Evolutionary conservation across 2,329 filamentous ascomycete species (phyloP).

Genomic region (Aspergillus transmontanensis): DNA sequence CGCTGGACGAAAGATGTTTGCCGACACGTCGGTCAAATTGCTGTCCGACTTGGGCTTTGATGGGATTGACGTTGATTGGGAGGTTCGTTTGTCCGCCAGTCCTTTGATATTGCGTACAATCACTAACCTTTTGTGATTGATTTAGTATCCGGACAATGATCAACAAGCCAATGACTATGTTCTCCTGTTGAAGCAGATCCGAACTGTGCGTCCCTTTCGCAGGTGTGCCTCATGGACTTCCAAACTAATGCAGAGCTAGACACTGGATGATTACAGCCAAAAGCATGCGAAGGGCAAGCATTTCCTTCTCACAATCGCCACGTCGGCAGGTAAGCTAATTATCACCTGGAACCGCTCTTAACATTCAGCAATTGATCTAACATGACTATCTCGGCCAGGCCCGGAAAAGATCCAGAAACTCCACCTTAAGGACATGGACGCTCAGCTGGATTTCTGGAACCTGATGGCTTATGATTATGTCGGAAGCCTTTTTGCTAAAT

Average conservation of each 20-base stretch:
- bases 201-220: slow-evolving; percentile 25
- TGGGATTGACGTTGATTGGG: slow-evolving; percentile 48
- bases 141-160: slow-evolving; percentile 36
- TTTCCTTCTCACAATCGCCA: slow-evolving; percentile 52
- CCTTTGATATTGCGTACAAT: background rate
- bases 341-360: background rate
- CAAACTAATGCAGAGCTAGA: slow-evolving; percentile 23
- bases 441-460: slow-evolving; percentile 56
- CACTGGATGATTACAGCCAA: slow-evolving; percentile 46
- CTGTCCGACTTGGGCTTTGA: slow-evolving; percentile 76
- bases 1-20: slow-evolving; percentile 64
- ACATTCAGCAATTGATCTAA: background rate
- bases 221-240: background rate
- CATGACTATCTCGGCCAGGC: background rate
- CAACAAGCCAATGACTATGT: slow-evolving; percentile 40
- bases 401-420: slow-evolving; percentile 33
- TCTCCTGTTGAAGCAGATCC: slow-evolving; percentile 34
- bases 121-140: background rate
- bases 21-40: slow-evolving; percentile 68
- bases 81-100: slow-evolving; percentile 19
- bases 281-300: slow-evolving; percentile 42
- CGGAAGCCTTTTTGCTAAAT: slow-evolving; percentile 71
- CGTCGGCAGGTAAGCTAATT: slow-evolving; percentile 41
- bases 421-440: slow-evolving; percentile 48
- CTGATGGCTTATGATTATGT: slow-evolving; percentile 84